Percentiles rank a stretch among this genome's conserved stretches.
These are phyloP conservation scores for Mortierella sp. DNA, from an alignment of 371 early-diverging fungal genomes.

Conservation along the genomic window DNA sequence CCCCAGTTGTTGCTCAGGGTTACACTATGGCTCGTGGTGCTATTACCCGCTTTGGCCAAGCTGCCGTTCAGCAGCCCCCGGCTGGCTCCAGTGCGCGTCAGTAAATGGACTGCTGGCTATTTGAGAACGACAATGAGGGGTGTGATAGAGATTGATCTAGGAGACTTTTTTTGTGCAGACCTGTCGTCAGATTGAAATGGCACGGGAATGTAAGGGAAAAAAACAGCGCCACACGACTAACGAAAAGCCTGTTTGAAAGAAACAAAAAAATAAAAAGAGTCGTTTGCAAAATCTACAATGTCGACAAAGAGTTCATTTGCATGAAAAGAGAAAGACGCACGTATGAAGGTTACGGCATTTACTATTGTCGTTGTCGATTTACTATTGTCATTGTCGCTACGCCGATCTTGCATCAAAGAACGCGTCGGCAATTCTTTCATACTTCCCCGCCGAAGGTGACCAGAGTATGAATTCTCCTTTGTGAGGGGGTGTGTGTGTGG, in stretches of 20 bases:
- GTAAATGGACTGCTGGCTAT: background rate
- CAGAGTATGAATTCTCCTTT: background rate
- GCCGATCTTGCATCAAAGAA: background rate
- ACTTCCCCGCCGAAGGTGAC: background rate
- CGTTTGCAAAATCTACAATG: background rate
- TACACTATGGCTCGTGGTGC: slow-evolving; percentile 68
- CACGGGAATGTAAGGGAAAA: background rate
- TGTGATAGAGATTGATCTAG: slow-evolving; percentile 1
- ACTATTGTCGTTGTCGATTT: background rate
- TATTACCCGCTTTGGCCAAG: slow-evolving; percentile 68
- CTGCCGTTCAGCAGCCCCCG: slow-evolving; percentile 67
- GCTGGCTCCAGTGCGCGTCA: slow-evolving; percentile 32
- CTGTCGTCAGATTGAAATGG: background rate
- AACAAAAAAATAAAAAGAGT: background rate
- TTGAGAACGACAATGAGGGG: background rate
- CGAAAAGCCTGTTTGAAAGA: background rate
- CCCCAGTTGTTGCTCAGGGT: slow-evolving; percentile 66
- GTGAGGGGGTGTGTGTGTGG: slow-evolving; percentile 6
- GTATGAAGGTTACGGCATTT: no score
- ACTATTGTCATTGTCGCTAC: background rate
- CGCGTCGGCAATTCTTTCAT: background rate
- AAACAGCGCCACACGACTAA: background rate
- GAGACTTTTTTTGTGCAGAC: background rate
- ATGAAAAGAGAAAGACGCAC: no score
- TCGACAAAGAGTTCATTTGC: background rate